phyloP scores from a whole-genome alignment of 2,329 filamentous ascomycete genomes.

The Ophiostoma novo-ulmi region DNA sequence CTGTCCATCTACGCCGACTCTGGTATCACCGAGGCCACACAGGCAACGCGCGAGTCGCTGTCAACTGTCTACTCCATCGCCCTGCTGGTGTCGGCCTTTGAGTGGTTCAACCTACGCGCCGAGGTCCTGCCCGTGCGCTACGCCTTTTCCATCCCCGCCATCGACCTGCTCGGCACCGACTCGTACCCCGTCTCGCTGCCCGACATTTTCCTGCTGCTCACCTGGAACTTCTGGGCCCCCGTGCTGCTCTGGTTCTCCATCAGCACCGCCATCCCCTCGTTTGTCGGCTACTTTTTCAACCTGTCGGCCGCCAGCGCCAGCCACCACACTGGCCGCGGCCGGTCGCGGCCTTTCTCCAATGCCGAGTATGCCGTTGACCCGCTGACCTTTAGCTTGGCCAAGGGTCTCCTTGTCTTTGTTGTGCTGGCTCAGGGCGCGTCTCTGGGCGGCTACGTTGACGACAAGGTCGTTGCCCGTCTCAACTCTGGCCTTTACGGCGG shows the following conservation, averaged over 20 bases:
- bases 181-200: slow-evolving; percentile 64
- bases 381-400: slow-evolving; percentile 82
- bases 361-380: slow-evolving; percentile 67
- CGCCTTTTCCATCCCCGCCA: slow-evolving; percentile 65
- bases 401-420: slow-evolving; percentile 74
- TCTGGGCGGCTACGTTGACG: slow-evolving; percentile 57
- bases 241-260: slow-evolving; percentile 71
- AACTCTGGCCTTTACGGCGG: slow-evolving; percentile 65
- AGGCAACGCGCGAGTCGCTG: slow-evolving; percentile 62
- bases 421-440: slow-evolving; percentile 67
- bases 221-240: slow-evolving; percentile 76
- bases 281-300: slow-evolving; percentile 87
- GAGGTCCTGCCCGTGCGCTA: slow-evolving; percentile 68
- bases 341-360: slow-evolving; percentile 36
- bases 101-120: slow-evolving; percentile 63
- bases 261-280: slow-evolving; percentile 62
- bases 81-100: slow-evolving; percentile 60
- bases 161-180: slow-evolving; percentile 50
- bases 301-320: slow-evolving; percentile 54
- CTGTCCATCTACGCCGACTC: slow-evolving; percentile 59
- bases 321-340: slow-evolving; percentile 39
- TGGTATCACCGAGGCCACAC: slow-evolving; percentile 60
- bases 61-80: slow-evolving; percentile 71
- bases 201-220: slow-evolving; percentile 74
- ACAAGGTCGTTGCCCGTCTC: slow-evolving; percentile 57